phyloP scores from a whole-genome alignment of 805 yeast species.

The Candida khao-thaluensis region DNA sequence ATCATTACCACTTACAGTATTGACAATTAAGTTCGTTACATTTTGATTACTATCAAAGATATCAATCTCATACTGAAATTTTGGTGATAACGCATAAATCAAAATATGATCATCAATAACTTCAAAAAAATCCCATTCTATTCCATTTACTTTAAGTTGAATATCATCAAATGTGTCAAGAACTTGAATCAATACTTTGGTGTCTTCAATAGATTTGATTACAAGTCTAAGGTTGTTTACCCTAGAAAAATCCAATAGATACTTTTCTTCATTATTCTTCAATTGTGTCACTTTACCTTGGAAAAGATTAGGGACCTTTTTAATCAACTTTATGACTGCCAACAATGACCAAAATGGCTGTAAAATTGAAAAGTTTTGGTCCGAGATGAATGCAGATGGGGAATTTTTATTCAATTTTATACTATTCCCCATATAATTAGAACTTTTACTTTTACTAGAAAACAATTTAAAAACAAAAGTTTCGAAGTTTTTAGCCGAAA shows the following conservation, averaged over 20 bases:
- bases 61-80: constrained; percentile 37
- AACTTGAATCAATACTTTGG: constrained; percentile 27
- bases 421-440: not conserved
- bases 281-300: constrained; percentile 27
- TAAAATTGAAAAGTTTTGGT: constrained; percentile 13
- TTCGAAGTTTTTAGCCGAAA: constrained; percentile 16
- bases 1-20: constrained; percentile 25
- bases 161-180: constrained; percentile 3
- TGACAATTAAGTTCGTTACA: constrained; percentile 26
- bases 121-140: constrained; percentile 33
- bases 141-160: constrained; percentile 29
- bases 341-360: constrained; percentile 46
- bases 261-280: constrained; percentile 25
- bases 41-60: constrained; percentile 17
- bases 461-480: constrained; percentile 14
- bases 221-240: not conserved
- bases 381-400: constrained; percentile 13
- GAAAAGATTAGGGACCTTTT: constrained; percentile 28
- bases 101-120: constrained; percentile 20
- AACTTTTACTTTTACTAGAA: constrained; percentile 8
- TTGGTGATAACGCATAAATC: constrained; percentile 37
- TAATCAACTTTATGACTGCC: constrained; percentile 37
- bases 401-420: constrained; percentile 12
- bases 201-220: constrained; percentile 28
- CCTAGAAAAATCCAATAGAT: constrained; percentile 12